Evolutionary conservation across 148 eudicot species (phyloP).

Genomic region (Camellia lanceoleosa): DNA sequence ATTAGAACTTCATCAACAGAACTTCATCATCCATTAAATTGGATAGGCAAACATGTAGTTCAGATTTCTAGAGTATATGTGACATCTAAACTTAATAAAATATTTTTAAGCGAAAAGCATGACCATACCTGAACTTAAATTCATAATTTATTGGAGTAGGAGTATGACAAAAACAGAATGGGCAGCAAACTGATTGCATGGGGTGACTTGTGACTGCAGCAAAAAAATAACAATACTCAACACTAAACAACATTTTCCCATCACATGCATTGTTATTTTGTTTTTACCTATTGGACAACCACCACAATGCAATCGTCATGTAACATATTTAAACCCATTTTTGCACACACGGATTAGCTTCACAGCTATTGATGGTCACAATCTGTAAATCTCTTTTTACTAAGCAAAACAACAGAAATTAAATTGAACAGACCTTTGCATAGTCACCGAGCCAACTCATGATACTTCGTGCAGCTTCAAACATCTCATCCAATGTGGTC

Average conservation of each 20-base stretch:
- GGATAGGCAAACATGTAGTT: neutral
- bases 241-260: neutral
- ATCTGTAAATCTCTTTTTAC: neutral
- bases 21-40: neutral
- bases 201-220: neutral
- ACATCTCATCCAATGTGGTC: slow-evolving; percentile 96
- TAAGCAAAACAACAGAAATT: neutral
- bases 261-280: neutral
- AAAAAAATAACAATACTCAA: neutral
- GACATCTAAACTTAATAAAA: neutral
- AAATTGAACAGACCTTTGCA: slow-evolving; percentile 67
- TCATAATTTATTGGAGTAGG: neutral
- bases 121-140: too few relatives aligned
- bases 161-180: neutral
- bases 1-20: neutral
- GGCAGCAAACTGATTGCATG: neutral
- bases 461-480: slow-evolving; percentile 93
- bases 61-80: neutral
- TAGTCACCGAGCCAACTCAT: slow-evolving; percentile 99
- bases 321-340: neutral
- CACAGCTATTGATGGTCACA: neutral
- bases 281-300: neutral
- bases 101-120: neutral
- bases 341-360: neutral
- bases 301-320: neutral